Percentiles rank a stretch among this genome's conserved stretches.
phyloP scores from a whole-genome alignment of 1,284 basidiomycete species.

The Ustilago tritici region DNA sequence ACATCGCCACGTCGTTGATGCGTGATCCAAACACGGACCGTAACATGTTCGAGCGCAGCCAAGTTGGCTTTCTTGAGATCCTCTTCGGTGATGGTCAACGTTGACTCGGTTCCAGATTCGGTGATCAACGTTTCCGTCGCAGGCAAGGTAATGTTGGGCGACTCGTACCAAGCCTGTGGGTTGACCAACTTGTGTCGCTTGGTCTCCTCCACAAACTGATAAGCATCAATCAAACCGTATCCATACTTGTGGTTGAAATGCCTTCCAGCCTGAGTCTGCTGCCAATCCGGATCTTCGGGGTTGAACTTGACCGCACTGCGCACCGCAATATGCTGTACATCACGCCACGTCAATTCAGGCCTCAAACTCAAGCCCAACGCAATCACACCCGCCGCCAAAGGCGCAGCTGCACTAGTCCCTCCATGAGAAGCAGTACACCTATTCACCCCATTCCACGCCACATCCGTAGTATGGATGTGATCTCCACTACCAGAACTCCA shows the following conservation, averaged over 20 bases:
- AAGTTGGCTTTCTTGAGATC: conserved; percentile 83
- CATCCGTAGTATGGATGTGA: conserved; percentile 85
- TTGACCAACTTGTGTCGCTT: conserved; percentile 88
- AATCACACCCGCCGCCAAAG: conserved; percentile 76
- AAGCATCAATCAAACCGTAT: conserved; percentile 89
- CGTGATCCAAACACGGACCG: conserved; percentile 90
- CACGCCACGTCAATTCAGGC: conserved; percentile 95
- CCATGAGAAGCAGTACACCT: conserved; percentile 88
- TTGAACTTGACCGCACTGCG: conserved; percentile 84
- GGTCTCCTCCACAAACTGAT: conserved; percentile 83
- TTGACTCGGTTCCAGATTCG: conserved; percentile 77
- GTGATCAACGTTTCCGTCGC: conserved; percentile 73
- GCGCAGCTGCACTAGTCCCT: conserved; percentile 97
- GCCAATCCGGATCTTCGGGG: conserved; percentile 93
- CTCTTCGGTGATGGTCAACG: conserved; percentile 78
- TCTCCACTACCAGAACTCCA: conserved; percentile 96
- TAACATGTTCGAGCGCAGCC: conserved; percentile 90
- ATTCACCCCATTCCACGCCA: conserved; percentile 76
- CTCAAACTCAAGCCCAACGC: conserved; percentile 64
- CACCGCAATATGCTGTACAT: conserved; percentile 91
- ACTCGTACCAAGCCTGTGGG: conserved; percentile 83
- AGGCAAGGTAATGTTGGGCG: conserved; percentile 50
- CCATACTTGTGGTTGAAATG: conserved; percentile 97
- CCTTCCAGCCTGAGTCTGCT: conserved; percentile 81
- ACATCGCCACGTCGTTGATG: conserved; percentile 90